These are phyloP conservation scores for Saksenaea oblongispora DNA, from an alignment of 371 early-diverging fungal species.

Conservation along the genomic window DNA sequence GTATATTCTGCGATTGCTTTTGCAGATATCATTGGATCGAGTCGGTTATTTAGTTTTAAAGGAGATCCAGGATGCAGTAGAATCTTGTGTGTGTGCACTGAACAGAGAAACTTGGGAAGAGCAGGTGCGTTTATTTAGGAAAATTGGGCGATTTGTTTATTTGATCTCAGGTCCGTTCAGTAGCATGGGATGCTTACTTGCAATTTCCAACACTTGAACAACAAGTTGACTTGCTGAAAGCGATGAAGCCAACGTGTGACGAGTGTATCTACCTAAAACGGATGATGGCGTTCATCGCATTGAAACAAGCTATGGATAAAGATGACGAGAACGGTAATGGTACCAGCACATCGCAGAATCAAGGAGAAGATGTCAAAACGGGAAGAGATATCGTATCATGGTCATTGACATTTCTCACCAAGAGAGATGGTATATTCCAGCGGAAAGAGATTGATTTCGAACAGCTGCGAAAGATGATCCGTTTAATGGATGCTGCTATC, in stretches of 20 bases:
- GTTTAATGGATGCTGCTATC: slow-evolving; percentile 34
- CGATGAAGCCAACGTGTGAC: slow-evolving; percentile 23
- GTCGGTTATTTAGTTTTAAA: slow-evolving; percentile 20
- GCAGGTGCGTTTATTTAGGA: slow-evolving; percentile 8
- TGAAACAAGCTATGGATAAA: slow-evolving; percentile 14
- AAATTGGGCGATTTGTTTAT: not conserved
- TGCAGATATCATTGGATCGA: slow-evolving; percentile 36
- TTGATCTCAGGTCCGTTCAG: slow-evolving; percentile 16
- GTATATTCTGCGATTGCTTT: slow-evolving; percentile 23
- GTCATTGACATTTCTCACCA: slow-evolving; percentile 12
- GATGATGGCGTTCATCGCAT: slow-evolving; percentile 21
- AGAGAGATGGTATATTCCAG: slow-evolving; percentile 24
- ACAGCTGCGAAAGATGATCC: slow-evolving; percentile 15
- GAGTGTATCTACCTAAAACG: slow-evolving; percentile 26
- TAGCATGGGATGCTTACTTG: slow-evolving; percentile 20
- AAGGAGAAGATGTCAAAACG: not conserved
- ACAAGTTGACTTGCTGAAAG: slow-evolving; percentile 23
- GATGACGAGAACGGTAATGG: not conserved
- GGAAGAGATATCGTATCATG: not conserved
- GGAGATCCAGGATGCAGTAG: slow-evolving; percentile 35
- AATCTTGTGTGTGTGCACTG: slow-evolving; percentile 23
- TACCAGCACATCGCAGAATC: not conserved
- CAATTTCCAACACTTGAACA: slow-evolving; percentile 8
- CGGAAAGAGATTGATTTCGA: slow-evolving; percentile 21
- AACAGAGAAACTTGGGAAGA: slow-evolving; percentile 16